Base-by-base conservation (phyloP, 768 basidiomycete species). In the Collybia sordida region DNA sequence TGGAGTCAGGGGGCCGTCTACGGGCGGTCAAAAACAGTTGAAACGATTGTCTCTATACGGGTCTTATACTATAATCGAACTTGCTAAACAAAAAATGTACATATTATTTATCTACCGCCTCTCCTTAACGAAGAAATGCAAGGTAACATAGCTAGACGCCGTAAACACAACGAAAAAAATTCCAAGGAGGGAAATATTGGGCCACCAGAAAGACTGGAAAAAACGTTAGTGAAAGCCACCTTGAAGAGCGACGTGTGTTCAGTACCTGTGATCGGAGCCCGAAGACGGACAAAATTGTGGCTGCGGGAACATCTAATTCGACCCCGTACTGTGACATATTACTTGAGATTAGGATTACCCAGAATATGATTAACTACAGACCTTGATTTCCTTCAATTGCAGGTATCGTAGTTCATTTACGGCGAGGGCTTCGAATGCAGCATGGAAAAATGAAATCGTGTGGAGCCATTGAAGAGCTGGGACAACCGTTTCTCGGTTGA, bases 381-480 rank as follows among this genome's bases (percentile, higher is more conserved):
- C 91, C 77, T 89, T 91, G 56, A 86, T 81, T 63, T 99, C 93
- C 65, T 92, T 93, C 28, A 99, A 73, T 62, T 94, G 91, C 23
- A 98, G 72, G 69, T 97, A 98, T 43, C 95, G 78, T 50, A 99
- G 74, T 67, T 99, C 97, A 64, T 98, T 99, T 50, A 99, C 97
- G n/a, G 95, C 86, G 34, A 99, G 79, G 0, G 91, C 95, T 70
- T 99, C 97, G 58, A 94, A 98, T 0, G 92, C 97, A 19, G 97
- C 96, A 71, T 99, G 97, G 86, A 97, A 99, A 79, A 98, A 98
- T 4, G 94, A 97, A 5, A 91, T 62, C 0, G 88, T 93, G 63
- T 94, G 90, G 51, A 99, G 71, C 90, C 93, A 97, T 50, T 81
- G 84, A 43, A 97, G 73, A 31, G 73, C 77, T 0, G 78, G 75